phyloP scores from a whole-genome alignment of 441 rosid species.

The Populus hybrid region DNA sequence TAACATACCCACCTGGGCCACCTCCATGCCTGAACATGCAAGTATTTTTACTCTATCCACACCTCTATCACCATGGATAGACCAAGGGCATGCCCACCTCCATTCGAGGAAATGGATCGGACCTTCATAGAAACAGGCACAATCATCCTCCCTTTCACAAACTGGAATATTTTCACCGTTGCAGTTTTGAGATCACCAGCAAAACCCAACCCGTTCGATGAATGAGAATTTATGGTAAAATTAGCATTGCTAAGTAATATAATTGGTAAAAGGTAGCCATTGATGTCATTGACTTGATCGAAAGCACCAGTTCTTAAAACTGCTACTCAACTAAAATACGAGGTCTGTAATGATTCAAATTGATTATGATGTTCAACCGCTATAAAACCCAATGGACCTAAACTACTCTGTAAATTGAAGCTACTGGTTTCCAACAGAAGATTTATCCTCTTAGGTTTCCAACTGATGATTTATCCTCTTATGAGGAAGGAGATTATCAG shows the following conservation, averaged over 20 bases:
- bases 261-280: too few relatives aligned
- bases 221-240: background rate
- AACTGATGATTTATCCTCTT: constrained; percentile 11
- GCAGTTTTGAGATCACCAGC: too few relatives aligned
- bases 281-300: background rate
- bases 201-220: background rate
- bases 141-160: too few relatives aligned
- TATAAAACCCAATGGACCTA: background rate
- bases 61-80: too few relatives aligned
- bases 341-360: background rate
- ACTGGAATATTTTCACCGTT: too few relatives aligned
- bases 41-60: too few relatives aligned
- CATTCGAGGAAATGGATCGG: too few relatives aligned
- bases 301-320: background rate
- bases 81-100: too few relatives aligned
- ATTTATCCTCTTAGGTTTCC: background rate
- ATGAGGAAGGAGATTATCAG: constrained; percentile 18
- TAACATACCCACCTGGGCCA: too few relatives aligned
- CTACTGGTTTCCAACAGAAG: constrained; percentile 17
- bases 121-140: too few relatives aligned
- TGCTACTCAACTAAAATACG: background rate
- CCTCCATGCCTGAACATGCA: too few relatives aligned
- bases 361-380: background rate
- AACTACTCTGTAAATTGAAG: constrained; percentile 12
- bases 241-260: too few relatives aligned